Percentiles rank a stretch among this genome's conserved stretches.
Conservation (phyloP, 1,284 basidiomycete species). For the Heterobasidion occidentale region DNA sequence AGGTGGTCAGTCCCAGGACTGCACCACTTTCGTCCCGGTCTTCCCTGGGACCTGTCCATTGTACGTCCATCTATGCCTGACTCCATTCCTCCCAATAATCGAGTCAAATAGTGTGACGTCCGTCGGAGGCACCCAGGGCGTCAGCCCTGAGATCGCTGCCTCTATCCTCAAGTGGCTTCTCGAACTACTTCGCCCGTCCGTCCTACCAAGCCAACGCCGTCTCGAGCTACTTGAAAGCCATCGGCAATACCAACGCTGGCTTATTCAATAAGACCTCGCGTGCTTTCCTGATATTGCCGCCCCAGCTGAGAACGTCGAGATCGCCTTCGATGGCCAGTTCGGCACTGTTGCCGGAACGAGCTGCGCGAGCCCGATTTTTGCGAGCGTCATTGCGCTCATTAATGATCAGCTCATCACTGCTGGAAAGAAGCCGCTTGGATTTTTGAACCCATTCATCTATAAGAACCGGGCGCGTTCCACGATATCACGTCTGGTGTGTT, state of each 20-base stretch:
- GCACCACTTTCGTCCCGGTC: conserved; percentile 2
- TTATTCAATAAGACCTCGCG: conserved; percentile 16
- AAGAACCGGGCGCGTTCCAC: conserved; percentile 39
- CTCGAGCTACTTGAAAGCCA: conserved; percentile 16
- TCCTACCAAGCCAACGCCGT: conserved; percentile 31
- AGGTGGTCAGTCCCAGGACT: conserved; percentile 15
- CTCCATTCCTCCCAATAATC: background rate
- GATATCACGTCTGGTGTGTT: conserved; percentile 34
- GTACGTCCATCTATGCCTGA: background rate
- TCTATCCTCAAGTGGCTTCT: background rate
- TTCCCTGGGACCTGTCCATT: background rate
- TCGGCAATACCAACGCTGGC: conserved; percentile 21
- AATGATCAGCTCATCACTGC: conserved; percentile 48
- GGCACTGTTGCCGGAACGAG: conserved; percentile 48
- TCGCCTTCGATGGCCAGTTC: conserved; percentile 45
- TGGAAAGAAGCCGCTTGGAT: conserved; percentile 43
- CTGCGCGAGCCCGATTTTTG: conserved; percentile 53
- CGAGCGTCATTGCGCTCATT: conserved; percentile 46
- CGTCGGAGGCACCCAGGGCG: conserved; percentile 15
- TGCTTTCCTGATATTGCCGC: conserved; percentile 41
- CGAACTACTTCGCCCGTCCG: conserved; percentile 28
- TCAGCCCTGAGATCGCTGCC: conserved; percentile 20
- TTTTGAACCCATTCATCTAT: conserved; percentile 41
- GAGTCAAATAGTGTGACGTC: conserved; percentile 3
- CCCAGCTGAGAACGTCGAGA: conserved; percentile 50